A percentile compares a stretch with the other conserved stretches of the same genome.
Evolutionary conservation across 148 eudicot species (phyloP).

Genomic region (Silene uniflora): DNA sequence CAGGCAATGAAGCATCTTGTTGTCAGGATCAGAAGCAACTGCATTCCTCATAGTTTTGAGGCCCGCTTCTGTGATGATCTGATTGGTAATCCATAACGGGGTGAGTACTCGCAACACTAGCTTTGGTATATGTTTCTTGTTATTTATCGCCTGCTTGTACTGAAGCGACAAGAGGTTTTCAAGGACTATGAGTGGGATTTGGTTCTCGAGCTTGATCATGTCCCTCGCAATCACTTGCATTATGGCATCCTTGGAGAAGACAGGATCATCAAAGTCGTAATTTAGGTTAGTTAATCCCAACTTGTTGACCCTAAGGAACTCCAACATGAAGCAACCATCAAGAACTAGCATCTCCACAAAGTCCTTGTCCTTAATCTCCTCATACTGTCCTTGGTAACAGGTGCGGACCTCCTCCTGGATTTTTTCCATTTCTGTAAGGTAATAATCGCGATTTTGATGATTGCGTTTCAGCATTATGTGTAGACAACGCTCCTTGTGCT

Average conservation of each 20-base stretch:
- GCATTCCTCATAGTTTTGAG: not conserved
- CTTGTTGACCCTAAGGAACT: not conserved
- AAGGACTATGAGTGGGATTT: not conserved
- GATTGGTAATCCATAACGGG: not conserved
- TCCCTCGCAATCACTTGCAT: not conserved
- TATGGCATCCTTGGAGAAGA: not conserved
- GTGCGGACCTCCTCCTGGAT: not conserved
- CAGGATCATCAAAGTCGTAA: not conserved
- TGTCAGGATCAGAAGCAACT: not conserved
- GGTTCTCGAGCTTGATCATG: conserved; percentile 9
- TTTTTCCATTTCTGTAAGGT: not conserved
- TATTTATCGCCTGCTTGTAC: not conserved
- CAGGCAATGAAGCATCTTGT: not conserved
- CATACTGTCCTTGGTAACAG: not conserved
- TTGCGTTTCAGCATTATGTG: not conserved
- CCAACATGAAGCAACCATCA: not conserved
- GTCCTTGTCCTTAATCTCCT: not conserved
- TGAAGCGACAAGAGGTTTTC: not conserved
- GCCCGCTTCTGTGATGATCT: not conserved
- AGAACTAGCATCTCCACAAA: conserved; percentile 8
- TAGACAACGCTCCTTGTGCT: conserved; percentile 1
- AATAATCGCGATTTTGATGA: not conserved
- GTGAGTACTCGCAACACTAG: not conserved
- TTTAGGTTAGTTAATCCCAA: not conserved
- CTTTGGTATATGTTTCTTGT: not conserved